These are phyloP conservation scores for Pichia sp. DNA, from an alignment of 1,139 yeast species.

Conservation along the genomic window DNA sequence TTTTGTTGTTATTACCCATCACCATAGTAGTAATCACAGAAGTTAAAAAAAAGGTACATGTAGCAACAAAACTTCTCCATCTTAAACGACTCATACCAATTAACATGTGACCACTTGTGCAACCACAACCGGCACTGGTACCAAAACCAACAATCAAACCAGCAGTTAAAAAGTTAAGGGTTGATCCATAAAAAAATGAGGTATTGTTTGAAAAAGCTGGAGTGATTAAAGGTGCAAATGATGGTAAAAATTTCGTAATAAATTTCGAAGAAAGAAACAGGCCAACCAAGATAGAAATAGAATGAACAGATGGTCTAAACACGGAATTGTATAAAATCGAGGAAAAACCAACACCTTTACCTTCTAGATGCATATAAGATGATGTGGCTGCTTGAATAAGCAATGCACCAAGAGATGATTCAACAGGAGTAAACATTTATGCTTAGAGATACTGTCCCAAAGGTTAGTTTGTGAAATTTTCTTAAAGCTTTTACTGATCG, in stretches of 20 bases:
- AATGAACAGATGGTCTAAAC: conserved; percentile 24
- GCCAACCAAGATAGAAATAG: conserved; percentile 28
- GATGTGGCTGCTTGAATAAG: conserved; percentile 41
- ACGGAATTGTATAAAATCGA: conserved; percentile 33
- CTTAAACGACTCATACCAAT: conserved; percentile 40
- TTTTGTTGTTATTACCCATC: conserved; percentile 33
- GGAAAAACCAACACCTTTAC: conserved; percentile 41
- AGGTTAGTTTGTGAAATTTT: too few species aligned
- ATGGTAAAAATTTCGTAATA: conserved; percentile 26
- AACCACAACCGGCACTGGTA: conserved; percentile 40
- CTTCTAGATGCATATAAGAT: conserved; percentile 33
- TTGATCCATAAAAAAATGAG: conserved; percentile 13
- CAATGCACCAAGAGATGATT: conserved; percentile 38
- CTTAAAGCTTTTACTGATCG: too few species aligned
- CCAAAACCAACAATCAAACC: conserved; percentile 42
- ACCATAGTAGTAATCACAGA: conserved; percentile 30
- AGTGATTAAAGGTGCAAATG: conserved; percentile 24
- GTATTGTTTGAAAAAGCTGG: conserved; percentile 12
- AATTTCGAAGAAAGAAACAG: conserved; percentile 26
- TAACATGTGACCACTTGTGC: conserved; percentile 49
- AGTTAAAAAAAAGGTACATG: conserved; percentile 31
- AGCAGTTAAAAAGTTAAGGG: conserved; percentile 19
- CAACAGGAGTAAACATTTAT: conserved; percentile 40
- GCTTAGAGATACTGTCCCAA: too few species aligned
- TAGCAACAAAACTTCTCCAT: conserved; percentile 39